These are phyloP conservation scores for Mycena latifolia DNA, from an alignment of 768 basidiomycete species.

Conservation along the genomic window DNA sequence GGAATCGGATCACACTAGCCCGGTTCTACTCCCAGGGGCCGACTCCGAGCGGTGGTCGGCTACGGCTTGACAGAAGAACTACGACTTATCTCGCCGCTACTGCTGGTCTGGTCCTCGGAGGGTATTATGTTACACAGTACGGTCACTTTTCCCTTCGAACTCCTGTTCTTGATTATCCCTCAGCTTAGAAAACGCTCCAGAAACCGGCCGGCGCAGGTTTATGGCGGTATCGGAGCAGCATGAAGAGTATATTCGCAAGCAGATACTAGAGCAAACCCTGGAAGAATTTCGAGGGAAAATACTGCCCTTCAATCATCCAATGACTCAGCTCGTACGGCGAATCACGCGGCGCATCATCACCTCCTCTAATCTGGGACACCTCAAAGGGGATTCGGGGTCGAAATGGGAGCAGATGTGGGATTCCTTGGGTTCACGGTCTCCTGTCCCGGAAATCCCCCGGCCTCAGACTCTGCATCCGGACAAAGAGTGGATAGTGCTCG, in stretches of 20 bases:
- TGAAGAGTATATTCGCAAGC: constrained; percentile 57
- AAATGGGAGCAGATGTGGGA: constrained; percentile 42
- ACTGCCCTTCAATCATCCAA: constrained; percentile 75
- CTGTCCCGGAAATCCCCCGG: constrained; percentile 36
- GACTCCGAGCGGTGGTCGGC: no score
- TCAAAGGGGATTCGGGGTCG: constrained; percentile 55
- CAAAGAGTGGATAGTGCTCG: constrained; percentile 33
- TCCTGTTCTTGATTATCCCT: constrained; percentile 45
- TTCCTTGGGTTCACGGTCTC: constrained; percentile 48
- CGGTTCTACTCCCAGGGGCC: constrained; percentile 14
- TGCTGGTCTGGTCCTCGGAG: constrained; percentile 14
- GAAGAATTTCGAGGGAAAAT: constrained; percentile 64
- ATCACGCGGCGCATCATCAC: constrained; percentile 79
- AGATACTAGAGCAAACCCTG: constrained; percentile 56
- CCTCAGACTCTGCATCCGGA: constrained; percentile 15
- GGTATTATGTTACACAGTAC: constrained; percentile 22
- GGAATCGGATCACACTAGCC: no score
- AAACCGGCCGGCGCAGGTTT: no score
- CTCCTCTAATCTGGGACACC: constrained; percentile 77
- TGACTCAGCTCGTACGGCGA: constrained; percentile 74
- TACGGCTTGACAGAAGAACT: constrained; percentile 2
- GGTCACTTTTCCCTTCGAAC: background rate
- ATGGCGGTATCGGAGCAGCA: constrained; percentile 54
- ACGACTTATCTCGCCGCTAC: constrained; percentile 16
- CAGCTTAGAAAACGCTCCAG: constrained; percentile 76